These are phyloP conservation scores for Apiospora rasikravindrae DNA, from an alignment of 2,329 filamentous ascomycete genomes.

Conservation along the genomic window DNA sequence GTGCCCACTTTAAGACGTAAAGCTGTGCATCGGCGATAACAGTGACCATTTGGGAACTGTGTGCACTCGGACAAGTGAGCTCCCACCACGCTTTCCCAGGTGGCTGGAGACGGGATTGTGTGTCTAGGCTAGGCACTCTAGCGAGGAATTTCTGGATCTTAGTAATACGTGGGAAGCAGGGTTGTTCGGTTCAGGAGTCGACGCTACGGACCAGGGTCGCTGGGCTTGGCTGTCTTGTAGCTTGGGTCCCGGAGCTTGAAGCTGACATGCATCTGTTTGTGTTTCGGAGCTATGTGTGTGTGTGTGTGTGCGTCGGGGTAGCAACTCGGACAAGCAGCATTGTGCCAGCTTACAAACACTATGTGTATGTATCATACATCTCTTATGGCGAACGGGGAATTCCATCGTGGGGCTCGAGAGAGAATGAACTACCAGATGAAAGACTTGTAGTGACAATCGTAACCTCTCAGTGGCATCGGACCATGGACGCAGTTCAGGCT, in stretches of 20 bases:
- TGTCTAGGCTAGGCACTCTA: background rate
- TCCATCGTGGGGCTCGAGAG: background rate
- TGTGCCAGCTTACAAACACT: background rate
- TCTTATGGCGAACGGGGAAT: background rate
- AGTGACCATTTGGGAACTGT: background rate
- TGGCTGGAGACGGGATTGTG: background rate
- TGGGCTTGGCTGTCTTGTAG: constrained; percentile 8
- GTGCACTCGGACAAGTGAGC: background rate
- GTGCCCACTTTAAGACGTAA: background rate
- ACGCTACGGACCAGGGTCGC: background rate
- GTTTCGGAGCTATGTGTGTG: background rate
- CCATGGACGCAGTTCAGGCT: background rate
- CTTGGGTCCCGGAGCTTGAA: constrained; percentile 7
- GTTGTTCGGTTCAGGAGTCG: constrained; percentile 8
- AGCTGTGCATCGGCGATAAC: constrained; percentile 12
- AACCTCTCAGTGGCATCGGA: background rate
- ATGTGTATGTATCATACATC: background rate
- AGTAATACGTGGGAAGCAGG: constrained; percentile 5
- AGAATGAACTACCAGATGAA: background rate
- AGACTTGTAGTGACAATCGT: background rate
- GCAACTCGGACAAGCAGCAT: constrained; percentile 4
- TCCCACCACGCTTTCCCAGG: background rate
- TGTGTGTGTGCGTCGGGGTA: background rate
- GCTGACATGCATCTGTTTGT: background rate
- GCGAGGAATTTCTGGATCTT: constrained; percentile 12